These are phyloP conservation scores for Asterophora parasitica DNA, from an alignment of 768 basidiomycete species.

Conservation along the genomic window DNA sequence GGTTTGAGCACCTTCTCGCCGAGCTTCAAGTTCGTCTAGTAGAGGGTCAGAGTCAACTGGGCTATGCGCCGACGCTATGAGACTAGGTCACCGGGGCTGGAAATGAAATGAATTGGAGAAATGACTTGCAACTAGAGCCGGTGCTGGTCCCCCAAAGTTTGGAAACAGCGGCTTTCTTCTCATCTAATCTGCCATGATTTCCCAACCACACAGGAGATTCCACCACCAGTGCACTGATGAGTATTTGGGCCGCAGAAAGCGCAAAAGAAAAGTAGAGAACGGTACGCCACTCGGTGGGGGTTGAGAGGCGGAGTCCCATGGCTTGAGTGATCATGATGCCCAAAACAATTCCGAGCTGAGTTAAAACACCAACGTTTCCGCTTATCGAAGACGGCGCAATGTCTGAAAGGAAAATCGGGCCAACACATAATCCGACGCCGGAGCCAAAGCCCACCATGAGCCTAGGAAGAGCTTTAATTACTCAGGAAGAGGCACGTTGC, in stretches of 20 bases:
- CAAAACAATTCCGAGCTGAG: slow-evolving; percentile 77
- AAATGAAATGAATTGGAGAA: background rate
- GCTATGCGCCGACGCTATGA: slow-evolving; percentile 3
- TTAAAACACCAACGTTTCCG: slow-evolving; percentile 77
- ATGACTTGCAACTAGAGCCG: slow-evolving; percentile 23
- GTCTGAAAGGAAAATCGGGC: slow-evolving; percentile 82
- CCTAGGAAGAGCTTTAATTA: slow-evolving; percentile 29
- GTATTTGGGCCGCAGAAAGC: slow-evolving; percentile 52
- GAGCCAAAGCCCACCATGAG: slow-evolving; percentile 66
- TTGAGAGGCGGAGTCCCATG: slow-evolving; percentile 67
- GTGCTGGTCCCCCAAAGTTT: slow-evolving; percentile 50
- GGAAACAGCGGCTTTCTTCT: slow-evolving; percentile 40
- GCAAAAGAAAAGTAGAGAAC: slow-evolving; percentile 61
- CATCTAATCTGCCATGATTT: slow-evolving; percentile 42
- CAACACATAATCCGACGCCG: slow-evolving; percentile 72
- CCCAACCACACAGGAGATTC: slow-evolving; percentile 73
- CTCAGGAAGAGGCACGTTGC: background rate
- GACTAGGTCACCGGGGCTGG: background rate
- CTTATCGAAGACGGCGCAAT: slow-evolving; percentile 75
- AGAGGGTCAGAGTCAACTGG: slow-evolving; percentile 33
- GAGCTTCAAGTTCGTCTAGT: slow-evolving; percentile 28
- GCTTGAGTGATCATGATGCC: slow-evolving; percentile 86
- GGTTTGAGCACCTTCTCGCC: slow-evolving; percentile 21
- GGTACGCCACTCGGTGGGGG: slow-evolving; percentile 64
- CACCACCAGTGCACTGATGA: slow-evolving; percentile 47